Evolutionary conservation across 345 rosid species (phyloP).

Genomic region (Conringia planisiliqua): DNA sequence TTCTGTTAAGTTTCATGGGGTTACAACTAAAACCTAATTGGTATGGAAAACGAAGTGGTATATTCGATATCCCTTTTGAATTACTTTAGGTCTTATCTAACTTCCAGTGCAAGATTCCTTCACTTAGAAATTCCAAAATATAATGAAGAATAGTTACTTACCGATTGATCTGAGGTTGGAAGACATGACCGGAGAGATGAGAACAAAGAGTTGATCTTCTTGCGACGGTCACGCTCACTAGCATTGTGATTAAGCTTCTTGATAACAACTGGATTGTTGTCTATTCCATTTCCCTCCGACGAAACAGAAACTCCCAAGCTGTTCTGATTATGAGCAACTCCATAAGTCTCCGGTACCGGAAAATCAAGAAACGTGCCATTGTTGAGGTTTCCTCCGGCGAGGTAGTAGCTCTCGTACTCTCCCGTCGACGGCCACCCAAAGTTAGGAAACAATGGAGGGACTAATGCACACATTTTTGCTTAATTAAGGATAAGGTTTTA

Average conservation of each 20-base stretch:
- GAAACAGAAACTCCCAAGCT: slow-evolving; percentile 8
- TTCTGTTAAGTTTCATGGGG: too few relatives aligned
- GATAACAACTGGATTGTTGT: slow-evolving; percentile 1
- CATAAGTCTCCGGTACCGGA: slow-evolving; percentile 20
- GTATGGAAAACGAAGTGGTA: too few relatives aligned
- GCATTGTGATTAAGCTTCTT: slow-evolving; percentile 73
- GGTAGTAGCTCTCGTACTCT: slow-evolving; percentile 16
- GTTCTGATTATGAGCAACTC: background rate
- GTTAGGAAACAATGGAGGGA: slow-evolving; percentile 25
- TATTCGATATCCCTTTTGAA: too few relatives aligned
- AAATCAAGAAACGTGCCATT: slow-evolving; percentile 13
- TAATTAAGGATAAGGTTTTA: background rate
- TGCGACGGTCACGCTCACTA: slow-evolving; percentile 60
- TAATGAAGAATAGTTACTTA: background rate
- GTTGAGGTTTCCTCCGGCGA: background rate
- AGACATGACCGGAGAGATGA: slow-evolving; percentile 64
- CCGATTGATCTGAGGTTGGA: slow-evolving; percentile 48
- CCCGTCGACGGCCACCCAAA: slow-evolving; percentile 25
- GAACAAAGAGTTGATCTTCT: slow-evolving; percentile 51
- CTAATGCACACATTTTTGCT: slow-evolving; percentile 27
- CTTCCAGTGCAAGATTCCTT: too few relatives aligned
- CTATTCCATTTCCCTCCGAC: slow-evolving; percentile 14
- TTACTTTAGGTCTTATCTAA: too few relatives aligned
- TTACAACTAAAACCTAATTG: too few relatives aligned
- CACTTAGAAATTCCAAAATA: too few relatives aligned